Evolutionary conservation across 768 basidiomycete genomes (phyloP), one percentile per base, ranked within the genome.

Genomic region (Lactarius evosmus): DNA sequence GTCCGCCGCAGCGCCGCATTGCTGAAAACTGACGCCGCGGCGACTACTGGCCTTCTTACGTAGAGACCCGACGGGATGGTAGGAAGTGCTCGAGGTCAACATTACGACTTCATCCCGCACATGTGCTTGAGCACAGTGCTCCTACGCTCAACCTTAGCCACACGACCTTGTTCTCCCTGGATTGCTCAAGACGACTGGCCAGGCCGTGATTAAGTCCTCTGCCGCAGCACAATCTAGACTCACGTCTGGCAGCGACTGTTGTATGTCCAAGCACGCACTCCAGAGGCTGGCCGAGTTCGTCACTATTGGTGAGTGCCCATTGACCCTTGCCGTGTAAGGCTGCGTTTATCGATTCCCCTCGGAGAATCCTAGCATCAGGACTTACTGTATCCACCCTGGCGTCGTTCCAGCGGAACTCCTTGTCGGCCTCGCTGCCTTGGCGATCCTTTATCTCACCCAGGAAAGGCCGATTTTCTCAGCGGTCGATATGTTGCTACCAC

Each of bases 1-100:
- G 19, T 9, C 7, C 12, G 29, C 22, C n/a, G n/a, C n/a, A n/a
- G 12, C 17, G 16, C 25, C 22, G 4, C 19, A 34, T 44, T 8
- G 4, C 16, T 25, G 34, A 14, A 7, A 16, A 22, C 51, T 53
- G 40, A 44, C n/a, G n/a, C 16, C 17, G 16, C n/a, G 22, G 27
- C 41, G 7, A 1, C 38, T 5, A 9, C 22, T 19, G 64, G 62
- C 55, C 1, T 56, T 67, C 6, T 58, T 30, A 7, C 27, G 33
- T 1, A 49, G 58, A 40, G 62, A 67, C n/a, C 54, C 66, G 12
- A 30, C 14, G 0, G 58, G 19, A n/a, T 66, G 65, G 65, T 66
- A 61, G 65, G 44, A 58, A 4, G 57, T 63, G 4, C 12, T 59
- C 12, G 66, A 67, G 19, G 40, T 60, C 62, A 67, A 64, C 12